Evolutionary conservation across 1,284 basidiomycete genomes (phyloP), one percentile per base, ranked within the genome.

Genomic region (Tetrapyrgos nigripes): DNA sequence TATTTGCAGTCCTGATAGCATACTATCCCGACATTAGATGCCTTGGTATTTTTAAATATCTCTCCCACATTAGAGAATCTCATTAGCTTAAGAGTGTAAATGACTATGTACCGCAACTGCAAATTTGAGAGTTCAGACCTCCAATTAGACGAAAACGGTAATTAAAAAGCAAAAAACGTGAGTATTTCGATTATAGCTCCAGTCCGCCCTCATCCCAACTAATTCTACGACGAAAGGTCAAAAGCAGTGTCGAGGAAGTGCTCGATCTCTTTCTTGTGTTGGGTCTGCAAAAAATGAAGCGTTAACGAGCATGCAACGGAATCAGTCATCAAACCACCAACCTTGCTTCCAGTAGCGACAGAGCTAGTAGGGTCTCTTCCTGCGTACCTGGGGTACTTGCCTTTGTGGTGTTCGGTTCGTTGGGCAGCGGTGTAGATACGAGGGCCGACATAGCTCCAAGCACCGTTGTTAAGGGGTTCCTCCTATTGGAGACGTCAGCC

Each of bases 391-490:
- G 94, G 91, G 69, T 92, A 91, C 76, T 96, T 95, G 72, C 89
- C 89, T 79, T 91, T 89, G 81, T 99, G 97, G 77, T 97, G 85
- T 74, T 92, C 77, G 3, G 94, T 96, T 78, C 94, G 83, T 68
- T 90, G 87, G 49, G 88, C 86, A 26, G 92, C 89, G 45, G 92
- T 95, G 71, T 89, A 86, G 68, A 96, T 89, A 58, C 94, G 88
- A 28, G 96, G 94, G 50, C 92, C 93, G 58, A 97, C 86, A 70
- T 98, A 97, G 40, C 89, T 91, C 94, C 94, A 96, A 31, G 94
- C 90, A 66, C 94, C 94, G 67, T 93, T 94, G 82, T 98, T 98
- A 62, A 97, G 76, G 5, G 95, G 95, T 76, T 97, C 92, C 74
- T 93, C 91, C 82, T 86, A 62, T 14, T 67, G 51, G 35, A 10